Conservation (phyloP, 129 eudicot genomes). For the Flaveria brownii region DNA sequence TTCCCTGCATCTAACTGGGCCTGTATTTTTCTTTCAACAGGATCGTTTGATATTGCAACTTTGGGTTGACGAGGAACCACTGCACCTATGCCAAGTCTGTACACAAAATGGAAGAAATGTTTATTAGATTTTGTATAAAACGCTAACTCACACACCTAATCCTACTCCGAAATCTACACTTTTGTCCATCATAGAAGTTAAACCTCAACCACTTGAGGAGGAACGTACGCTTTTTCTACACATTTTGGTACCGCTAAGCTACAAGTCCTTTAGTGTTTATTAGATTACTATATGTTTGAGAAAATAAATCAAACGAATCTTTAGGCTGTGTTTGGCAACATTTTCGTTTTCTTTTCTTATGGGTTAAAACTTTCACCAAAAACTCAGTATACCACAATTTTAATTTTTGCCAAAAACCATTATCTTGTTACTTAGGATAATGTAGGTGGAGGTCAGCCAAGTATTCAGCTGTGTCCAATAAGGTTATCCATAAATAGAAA, state of each 20-base stretch:
- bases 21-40: slow-evolving; percentile 62
- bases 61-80: slow-evolving; percentile 62
- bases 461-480: no score
- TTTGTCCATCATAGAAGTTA: no score
- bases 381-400: background rate
- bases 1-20: slow-evolving; percentile 52
- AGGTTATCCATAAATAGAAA: no score
- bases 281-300: background rate
- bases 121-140: background rate
- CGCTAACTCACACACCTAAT: no score
- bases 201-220: no score
- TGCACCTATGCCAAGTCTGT: slow-evolving; percentile 82
- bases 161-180: no score
- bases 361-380: background rate
- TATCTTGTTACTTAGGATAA: no score
- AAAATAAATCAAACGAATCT: background rate
- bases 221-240: no score
- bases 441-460: no score
- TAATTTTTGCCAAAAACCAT: background rate
- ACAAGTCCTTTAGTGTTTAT: no score
- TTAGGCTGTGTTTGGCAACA: background rate
- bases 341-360: background rate
- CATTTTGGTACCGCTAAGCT: no score
- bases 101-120: slow-evolving; percentile 2
- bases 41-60: slow-evolving; percentile 46